Base-by-base conservation (phyloP, 192 early-diverging fungal genomes). In the Entomortierella beljakovae region DNA sequence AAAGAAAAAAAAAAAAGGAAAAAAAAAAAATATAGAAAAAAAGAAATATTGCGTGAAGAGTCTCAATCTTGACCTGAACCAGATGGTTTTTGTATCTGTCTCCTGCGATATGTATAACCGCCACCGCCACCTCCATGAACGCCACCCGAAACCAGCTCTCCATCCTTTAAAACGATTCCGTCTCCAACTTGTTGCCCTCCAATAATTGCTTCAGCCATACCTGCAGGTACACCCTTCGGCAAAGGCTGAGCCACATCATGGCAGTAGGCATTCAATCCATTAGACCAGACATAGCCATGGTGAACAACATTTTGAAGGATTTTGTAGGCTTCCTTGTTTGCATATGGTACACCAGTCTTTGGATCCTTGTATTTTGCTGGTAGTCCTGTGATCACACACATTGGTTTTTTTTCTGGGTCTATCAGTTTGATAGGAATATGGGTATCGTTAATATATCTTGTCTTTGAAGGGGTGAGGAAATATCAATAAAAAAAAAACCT, bases 321-420 rank as follows among this genome's bases (percentile, higher is more conserved):
- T 9, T 52, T 64, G 79, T 88, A 92, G 8, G 91, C 88, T 3
- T 88, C 83, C 40, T 81, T 79, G 52, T 86, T 90, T 10, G 88
- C 86, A 55, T 89, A 92, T 0, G 91, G 91, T 16, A 91, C 75
- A 1, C 69, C 67, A 18, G 86, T 89, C 10, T 31, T 60, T 1
- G 91, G 90, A 58, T 92, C 89, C 34, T 80, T 73, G 70, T 90
- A 92, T 28, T 79, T 83, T 15, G 90, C 91, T 9, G 71, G 68
- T 29, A 86, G 67, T 9, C 90, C 90, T 8, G 91, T 92, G 43
- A 92, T 82, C 11, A 83, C 86, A 58, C 91, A 92, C 5, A 80
- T 32, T 2, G 80, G 70, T 22, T 80, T 70, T 31, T 49, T 46
- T 18, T 82, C 70, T 22, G 70, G 62, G 56, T 79, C 81, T 82